Evolutionary conservation across 495 filamentous ascomycete genomes (phyloP), one percentile per base, ranked within the genome.

Genomic region (Xylaria curta): DNA sequence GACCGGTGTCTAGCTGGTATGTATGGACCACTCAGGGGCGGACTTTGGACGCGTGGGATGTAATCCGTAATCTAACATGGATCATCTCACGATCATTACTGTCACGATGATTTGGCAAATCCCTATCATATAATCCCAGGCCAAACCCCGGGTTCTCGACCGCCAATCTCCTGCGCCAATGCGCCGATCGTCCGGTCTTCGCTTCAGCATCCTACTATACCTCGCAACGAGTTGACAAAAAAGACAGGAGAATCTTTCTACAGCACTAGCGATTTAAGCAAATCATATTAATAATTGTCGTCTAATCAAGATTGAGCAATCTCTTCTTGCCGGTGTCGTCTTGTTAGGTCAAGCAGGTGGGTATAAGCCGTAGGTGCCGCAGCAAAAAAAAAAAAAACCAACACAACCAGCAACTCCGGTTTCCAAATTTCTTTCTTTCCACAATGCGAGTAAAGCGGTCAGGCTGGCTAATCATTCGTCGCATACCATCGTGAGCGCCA

Each of bases 291-390:
- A 36, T 51, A 38, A 53, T 66, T 19, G 46, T 46, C 31, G 21
- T 53, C 31, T 65, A n/a, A 65, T 21, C 62, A 65, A 65, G 42
- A n/a, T 38, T 60, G 17, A 24, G 38, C 36, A 42, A 44, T 46
- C 28, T 51, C 26, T 15, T 53, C 7, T 38, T 66, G 17, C 28
- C n/a, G 7, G 46, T 66, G 63, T 31, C n/a, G 5, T 21, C 24
- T 36, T 66, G 42, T 51, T 0, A 51, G 21, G 17, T 38, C 46
- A 28, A 62, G 33, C 42, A 62, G 31, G 49, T 67, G 65, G 65
- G 65, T 67, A 67, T 67, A 67, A 60, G 49, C 65, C 49, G n/a
- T 56, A 67, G 65, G 36, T 67, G 26, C n/a, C 36, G 17, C 56
- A 28, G 42, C 28, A 40, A 33, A 36, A 51, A 53, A 51, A n/a